A percentile compares a stretch with the other conserved stretches of the same genome.
Conservation (phyloP, 2,329 filamentous ascomycete species). For the Penicillium sp. region DNA sequence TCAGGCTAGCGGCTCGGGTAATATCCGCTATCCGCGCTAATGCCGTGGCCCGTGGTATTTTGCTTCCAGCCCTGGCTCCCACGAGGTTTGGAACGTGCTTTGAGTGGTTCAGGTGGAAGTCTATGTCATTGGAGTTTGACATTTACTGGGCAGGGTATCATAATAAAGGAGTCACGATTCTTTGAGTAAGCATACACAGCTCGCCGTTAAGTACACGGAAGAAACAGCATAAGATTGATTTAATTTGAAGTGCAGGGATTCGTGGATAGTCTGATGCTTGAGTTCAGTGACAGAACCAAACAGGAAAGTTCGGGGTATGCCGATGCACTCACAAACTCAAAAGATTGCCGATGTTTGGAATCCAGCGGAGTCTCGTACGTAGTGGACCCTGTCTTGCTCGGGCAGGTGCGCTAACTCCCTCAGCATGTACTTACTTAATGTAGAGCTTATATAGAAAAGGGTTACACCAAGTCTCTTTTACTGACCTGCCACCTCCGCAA, state of each 20-base stretch:
- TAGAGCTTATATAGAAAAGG: not conserved
- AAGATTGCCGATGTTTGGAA: not conserved
- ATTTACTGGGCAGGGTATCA: not conserved
- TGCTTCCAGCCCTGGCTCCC: not conserved
- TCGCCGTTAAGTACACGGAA: not conserved
- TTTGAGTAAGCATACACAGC: too few relatives aligned
- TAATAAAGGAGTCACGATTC: too few relatives aligned
- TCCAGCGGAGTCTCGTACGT: not conserved
- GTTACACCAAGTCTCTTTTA: too few relatives aligned
- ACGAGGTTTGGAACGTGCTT: not conserved
- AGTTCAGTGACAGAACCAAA: not conserved
- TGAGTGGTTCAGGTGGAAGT: not conserved
- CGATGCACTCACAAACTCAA: not conserved
- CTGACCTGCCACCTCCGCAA: not conserved
- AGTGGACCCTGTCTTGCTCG: not conserved
- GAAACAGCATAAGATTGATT: not conserved
- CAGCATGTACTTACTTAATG: not conserved
- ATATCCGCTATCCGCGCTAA: not conserved
- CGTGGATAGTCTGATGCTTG: too few relatives aligned
- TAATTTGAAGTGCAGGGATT: not conserved
- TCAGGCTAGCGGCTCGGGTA: not conserved
- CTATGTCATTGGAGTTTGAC: not conserved
- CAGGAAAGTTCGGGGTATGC: not conserved
- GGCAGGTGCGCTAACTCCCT: slow-evolving; percentile 4
- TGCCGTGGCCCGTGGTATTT: not conserved